Conservation (phyloP, 2,329 filamentous ascomycete species). For the Cytospora paraplurivora region DNA sequence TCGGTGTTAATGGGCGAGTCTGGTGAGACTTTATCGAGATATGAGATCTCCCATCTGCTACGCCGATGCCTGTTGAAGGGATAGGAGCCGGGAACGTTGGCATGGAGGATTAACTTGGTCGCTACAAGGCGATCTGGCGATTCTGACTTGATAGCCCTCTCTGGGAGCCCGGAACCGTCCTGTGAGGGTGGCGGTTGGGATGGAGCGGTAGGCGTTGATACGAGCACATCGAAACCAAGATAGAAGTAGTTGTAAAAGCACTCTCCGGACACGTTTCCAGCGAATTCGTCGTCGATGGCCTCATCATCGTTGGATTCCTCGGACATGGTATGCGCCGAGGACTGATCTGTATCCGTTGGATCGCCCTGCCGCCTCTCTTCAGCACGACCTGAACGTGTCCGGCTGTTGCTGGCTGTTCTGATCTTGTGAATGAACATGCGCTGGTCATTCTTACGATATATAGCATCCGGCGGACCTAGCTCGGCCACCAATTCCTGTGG, state of each 20-base stretch:
- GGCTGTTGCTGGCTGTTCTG: slow-evolving; percentile 54
- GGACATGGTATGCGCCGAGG: slow-evolving; percentile 69
- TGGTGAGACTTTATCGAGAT: slow-evolving; percentile 50
- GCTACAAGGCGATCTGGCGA: slow-evolving; percentile 72
- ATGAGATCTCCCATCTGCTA: slow-evolving; percentile 79
- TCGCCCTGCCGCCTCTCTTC: slow-evolving; percentile 56
- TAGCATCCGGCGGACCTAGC: slow-evolving; percentile 89
- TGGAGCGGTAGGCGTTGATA: slow-evolving; percentile 73
- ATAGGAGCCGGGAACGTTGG: slow-evolving; percentile 93
- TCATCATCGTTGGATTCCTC: slow-evolving; percentile 68
- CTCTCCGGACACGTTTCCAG: slow-evolving; percentile 63
- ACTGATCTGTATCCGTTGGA: slow-evolving; percentile 72
- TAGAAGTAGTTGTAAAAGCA: slow-evolving; percentile 98
- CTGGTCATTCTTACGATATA: slow-evolving; percentile 89
- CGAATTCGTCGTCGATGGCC: slow-evolving; percentile 57
- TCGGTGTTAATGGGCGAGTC: slow-evolving; percentile 68
- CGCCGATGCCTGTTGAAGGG: slow-evolving; percentile 94
- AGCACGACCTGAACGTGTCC: slow-evolving; percentile 48
- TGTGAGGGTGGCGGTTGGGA: slow-evolving; percentile 64
- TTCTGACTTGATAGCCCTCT: slow-evolving; percentile 43
- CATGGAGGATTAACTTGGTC: slow-evolving; percentile 90
- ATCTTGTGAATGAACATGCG: slow-evolving; percentile 82
- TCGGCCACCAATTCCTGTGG: slow-evolving; percentile 90
- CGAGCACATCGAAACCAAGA: slow-evolving; percentile 87
- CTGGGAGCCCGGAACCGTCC: slow-evolving; percentile 33